These are phyloP conservation scores for Diaporthe sp. DNA, from an alignment of 2,329 filamentous ascomycete genomes.

Conservation along the genomic window DNA sequence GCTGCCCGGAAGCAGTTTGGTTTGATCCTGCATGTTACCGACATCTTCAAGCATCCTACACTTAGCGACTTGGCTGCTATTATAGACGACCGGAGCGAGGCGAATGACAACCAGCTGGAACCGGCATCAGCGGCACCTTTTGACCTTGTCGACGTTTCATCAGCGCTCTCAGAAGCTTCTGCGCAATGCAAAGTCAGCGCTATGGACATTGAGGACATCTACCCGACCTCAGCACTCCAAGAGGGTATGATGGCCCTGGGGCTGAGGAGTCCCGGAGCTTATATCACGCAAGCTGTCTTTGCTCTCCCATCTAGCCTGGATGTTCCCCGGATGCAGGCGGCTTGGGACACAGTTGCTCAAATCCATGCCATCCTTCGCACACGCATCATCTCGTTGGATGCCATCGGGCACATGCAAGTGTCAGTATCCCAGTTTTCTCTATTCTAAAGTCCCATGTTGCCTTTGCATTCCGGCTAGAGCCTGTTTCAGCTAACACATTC, in stretches of 20 bases:
- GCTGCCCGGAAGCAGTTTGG: not conserved
- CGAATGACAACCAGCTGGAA: not conserved
- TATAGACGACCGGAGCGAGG: not conserved
- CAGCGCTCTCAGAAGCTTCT: not conserved
- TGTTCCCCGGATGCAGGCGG: not conserved
- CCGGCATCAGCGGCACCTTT: not conserved
- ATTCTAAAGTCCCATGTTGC: not conserved
- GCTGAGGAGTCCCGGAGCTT: not conserved
- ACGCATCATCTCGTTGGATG: not conserved
- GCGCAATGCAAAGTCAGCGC: not conserved
- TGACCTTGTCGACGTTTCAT: not conserved
- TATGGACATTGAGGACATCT: not conserved
- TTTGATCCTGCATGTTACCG: not conserved
- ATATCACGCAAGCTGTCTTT: not conserved
- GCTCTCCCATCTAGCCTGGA: not conserved
- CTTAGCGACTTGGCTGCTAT: not conserved
- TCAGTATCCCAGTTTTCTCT: not conserved
- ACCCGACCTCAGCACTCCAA: not conserved
- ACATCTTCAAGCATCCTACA: not conserved
- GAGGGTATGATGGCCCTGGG: not conserved
- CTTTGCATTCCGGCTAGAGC: not conserved
- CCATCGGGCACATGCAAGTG: not conserved
- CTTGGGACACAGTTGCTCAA: not conserved
- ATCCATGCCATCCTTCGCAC: not conserved
- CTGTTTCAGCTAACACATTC: not conserved